Evolutionary conservation across 192 early-diverging fungal genomes (phyloP).

Genomic region (Backusella mclennaniae): DNA sequence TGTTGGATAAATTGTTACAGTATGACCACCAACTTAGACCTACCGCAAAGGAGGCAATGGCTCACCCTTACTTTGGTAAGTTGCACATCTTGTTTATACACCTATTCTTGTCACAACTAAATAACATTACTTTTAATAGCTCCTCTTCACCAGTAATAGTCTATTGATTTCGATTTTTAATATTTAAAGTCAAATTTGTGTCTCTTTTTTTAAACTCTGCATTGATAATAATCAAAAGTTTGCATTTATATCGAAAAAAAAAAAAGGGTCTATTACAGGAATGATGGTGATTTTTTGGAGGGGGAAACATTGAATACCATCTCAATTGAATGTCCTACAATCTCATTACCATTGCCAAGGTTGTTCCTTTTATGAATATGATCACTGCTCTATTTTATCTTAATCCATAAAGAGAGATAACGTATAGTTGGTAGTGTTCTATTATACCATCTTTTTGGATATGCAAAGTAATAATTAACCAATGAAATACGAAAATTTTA

Average conservation of each 20-base stretch:
- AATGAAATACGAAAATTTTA: no score
- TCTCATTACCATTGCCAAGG: no score
- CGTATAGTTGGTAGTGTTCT: no score
- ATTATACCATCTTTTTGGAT: no score
- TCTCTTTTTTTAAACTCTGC: background rate
- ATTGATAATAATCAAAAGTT: background rate
- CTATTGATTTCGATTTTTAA: background rate
- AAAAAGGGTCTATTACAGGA: no score
- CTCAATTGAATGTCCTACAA: no score
- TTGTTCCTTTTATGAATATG: no score
- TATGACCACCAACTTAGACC: constrained; percentile 92
- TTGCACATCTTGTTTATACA: background rate
- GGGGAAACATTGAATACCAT: no score
- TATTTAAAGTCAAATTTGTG: background rate
- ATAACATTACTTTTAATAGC: background rate
- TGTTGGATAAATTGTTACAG: constrained; percentile 83
- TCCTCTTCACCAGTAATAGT: background rate
- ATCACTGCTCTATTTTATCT: no score
- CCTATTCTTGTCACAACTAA: background rate
- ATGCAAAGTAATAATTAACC: no score
- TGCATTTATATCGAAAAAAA: background rate
- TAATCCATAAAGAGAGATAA: no score
- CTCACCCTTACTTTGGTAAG: constrained; percentile 71
- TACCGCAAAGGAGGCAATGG: constrained; percentile 86
- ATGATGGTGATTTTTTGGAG: no score